Base-by-base conservation (phyloP, 306 rosid species). In the Ormosia emarginata region DNA sequence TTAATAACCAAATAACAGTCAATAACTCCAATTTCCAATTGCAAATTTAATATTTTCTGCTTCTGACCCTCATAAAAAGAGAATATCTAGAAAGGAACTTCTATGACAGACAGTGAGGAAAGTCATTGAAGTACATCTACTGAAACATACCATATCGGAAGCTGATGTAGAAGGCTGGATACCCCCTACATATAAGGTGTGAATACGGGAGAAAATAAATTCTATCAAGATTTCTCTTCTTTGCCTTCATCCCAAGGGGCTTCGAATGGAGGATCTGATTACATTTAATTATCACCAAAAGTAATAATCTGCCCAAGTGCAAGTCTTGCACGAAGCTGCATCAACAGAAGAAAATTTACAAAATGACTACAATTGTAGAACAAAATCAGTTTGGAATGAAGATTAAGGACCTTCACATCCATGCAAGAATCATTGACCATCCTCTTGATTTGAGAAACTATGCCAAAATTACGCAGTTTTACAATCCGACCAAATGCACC, bases 401-500 rank as follows among this genome's bases (percentile, higher is more conserved):
- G 63, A 65, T 61, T 81, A 33, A 83, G 66, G 50, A 93, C 98
- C 98, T 90, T 90, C 37, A 91, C 97, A 70, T 94, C 97, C 83
- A 85, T 75, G 84, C 93, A 90, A 52, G 92, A 83, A 88, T 94
- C 97, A 68, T 87, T 85, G 86, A 36, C 85, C 98, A 94, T 91
- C 84, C 76, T 89, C 87, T 90, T 89, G 83, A 91, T 33, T 84
- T 85, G 98, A 88, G 90, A 86, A 87, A 94, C 83, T 81, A 90
- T 66, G 84, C 97, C 94, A 79, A 92, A 81, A 78, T 79, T 81
- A 13, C 86, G 91, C 40, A 94, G 84, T 76, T 80, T 90, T 24
- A 81, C 81, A 83, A 89, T 67, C 43, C 94, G 92, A 9, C 65
- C 80, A 41, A 47, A 81, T 63, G 91, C 88, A 80, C 90, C 86